A percentile compares a stretch with the other conserved stretches of the same genome.
Evolutionary conservation across 768 basidiomycete genomes (phyloP).

Genomic region (Suillus lakei): DNA sequence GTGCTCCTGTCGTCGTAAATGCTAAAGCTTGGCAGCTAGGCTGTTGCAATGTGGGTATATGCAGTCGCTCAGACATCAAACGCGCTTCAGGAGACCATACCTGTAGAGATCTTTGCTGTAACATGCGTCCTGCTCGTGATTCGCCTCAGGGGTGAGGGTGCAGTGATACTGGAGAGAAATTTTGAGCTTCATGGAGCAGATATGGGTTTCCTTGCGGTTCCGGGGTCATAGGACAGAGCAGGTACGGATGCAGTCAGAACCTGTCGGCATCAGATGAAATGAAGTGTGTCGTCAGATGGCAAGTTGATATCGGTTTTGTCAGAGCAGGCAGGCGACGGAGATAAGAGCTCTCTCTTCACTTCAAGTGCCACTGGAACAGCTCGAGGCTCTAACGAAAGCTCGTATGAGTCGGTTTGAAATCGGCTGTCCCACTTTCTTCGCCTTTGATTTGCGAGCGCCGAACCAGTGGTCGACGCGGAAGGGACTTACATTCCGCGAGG

Average conservation of each 20-base stretch:
- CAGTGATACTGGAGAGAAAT: background rate
- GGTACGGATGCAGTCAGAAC: background rate
- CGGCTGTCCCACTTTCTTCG: constrained; percentile 27
- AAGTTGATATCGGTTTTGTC: constrained; percentile 12
- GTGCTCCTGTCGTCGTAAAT: background rate
- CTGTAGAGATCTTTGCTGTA: background rate
- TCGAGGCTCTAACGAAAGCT: constrained; percentile 20
- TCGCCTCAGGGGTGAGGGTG: background rate
- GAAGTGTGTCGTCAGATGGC: constrained; percentile 31
- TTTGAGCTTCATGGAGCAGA: background rate
- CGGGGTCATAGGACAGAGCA: background rate
- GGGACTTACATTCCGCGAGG: constrained; percentile 23
- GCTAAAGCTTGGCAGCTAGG: background rate
- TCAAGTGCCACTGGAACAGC: constrained; percentile 3
- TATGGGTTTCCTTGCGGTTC: background rate
- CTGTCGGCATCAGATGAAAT: constrained; percentile 6
- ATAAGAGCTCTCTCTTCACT: constrained; percentile 15
- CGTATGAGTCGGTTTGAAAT: constrained; percentile 23
- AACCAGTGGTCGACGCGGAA: constrained; percentile 32
- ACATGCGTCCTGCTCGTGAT: background rate
- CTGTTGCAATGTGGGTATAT: constrained; percentile 4
- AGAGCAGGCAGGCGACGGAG: background rate
- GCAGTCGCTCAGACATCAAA: background rate
- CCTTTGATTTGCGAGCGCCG: constrained; percentile 24
- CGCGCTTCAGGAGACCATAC: background rate